Evolutionary conservation across 768 basidiomycete genomes (phyloP), one percentile per base, ranked within the genome.

Genomic region (Leccinum uliginosum): DNA sequence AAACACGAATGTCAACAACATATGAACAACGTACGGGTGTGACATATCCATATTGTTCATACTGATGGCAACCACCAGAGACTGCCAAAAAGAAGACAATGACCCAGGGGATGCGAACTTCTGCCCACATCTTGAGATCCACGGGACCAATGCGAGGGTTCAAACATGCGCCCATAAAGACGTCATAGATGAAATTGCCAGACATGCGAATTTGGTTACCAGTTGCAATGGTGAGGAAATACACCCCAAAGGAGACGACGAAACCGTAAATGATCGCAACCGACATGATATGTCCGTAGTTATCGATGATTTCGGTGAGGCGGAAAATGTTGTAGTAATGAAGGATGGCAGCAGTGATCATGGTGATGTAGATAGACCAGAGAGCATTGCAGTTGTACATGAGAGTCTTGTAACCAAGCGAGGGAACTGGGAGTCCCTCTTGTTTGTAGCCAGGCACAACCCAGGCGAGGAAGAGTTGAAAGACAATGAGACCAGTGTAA

Each of bases 91-190:
- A 88, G 78, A 98, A 98, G 17, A 97, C 86, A 53, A 97, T 84
- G 40, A 95, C 87, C 97, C 97, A 99, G 4, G 95, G 93, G 62
- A 99, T 89, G 50, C 97, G 85, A 57, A 98, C 92, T 67, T 97
- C 94, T 5, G 91, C 91, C 87, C 93, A 99, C 95, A 98, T 98
- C 75, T 99, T 99, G 67, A 99, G 76, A 73, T 98, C 96, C 59
- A 99, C 82, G 19, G 81, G 78, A 7, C 93, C 93, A 59, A 99
- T 80, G 57, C 96, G 85, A 7, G 97, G 97, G 75, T 98, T 99
- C 60, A 99, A 78, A 52, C 82, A 82, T 40, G 94, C 93, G 46
- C 96, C 96, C 95, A 98, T 97, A 75, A 95, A 97, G 58, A 93
- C 86, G 63, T 97, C 94, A 69, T 98, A 99, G 65, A 95, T 80